phyloP scores from a whole-genome alignment of 352 stramenopile genomes.

The Pythium guiyangense region DNA sequence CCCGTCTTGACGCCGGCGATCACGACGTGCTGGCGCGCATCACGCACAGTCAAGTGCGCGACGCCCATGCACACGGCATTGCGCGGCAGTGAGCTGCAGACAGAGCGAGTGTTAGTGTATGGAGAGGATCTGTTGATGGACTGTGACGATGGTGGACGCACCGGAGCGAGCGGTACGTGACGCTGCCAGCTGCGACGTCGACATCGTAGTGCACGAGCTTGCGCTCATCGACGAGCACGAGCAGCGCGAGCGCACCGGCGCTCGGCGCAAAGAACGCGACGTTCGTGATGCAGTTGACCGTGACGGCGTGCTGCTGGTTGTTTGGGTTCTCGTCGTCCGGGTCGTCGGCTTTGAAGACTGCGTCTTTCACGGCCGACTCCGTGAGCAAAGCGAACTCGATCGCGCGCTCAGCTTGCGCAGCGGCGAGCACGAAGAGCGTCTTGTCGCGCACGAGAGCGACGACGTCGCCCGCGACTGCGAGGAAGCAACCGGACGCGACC shows the following conservation, averaged over 20 bases:
- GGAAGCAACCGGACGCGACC: constrained; percentile 48
- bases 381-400: constrained; percentile 44
- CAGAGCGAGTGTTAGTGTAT: not conserved
- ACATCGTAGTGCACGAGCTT: constrained; percentile 76
- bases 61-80: constrained; percentile 70
- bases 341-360: constrained; percentile 16
- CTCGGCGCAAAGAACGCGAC: constrained; percentile 31
- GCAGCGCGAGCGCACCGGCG: constrained; percentile 24
- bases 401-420: constrained; percentile 10
- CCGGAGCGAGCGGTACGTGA: constrained; percentile 34
- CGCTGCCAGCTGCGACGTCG: constrained; percentile 29
- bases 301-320: constrained; percentile 16
- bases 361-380: constrained; percentile 11
- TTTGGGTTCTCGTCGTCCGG: constrained; percentile 24
- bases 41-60: constrained; percentile 17
- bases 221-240: constrained; percentile 66
- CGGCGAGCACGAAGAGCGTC: constrained; percentile 54
- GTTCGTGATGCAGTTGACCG: constrained; percentile 39
- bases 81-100: constrained; percentile 38
- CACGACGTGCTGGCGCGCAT: constrained; percentile 42
- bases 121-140: not conserved
- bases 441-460: constrained; percentile 49
- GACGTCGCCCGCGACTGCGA: constrained; percentile 27
- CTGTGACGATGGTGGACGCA: not conserved
- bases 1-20: constrained; percentile 80